Conservation (phyloP, 768 basidiomycete genomes). For the Gautieria morchelliformis region DNA sequence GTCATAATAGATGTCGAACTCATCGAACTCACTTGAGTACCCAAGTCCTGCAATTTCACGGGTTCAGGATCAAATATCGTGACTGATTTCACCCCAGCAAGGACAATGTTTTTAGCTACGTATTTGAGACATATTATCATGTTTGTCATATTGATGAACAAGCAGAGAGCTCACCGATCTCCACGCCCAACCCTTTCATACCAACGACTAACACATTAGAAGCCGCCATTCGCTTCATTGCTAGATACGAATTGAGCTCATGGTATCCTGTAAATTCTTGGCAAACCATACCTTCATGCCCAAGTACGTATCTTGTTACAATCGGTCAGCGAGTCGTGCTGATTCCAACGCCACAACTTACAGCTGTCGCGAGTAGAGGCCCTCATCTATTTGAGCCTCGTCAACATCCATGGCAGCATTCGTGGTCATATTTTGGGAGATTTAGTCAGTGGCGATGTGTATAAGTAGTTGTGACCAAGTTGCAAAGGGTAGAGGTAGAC, state of each 20-base stretch:
- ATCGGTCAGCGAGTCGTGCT: slow-evolving; percentile 9
- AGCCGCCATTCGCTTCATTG: slow-evolving; percentile 98
- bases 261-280: background rate
- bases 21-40: slow-evolving; percentile 62
- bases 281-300: slow-evolving; percentile 72
- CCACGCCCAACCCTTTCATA: slow-evolving; percentile 84
- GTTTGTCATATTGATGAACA: background rate
- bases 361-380: slow-evolving; percentile 89
- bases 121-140: background rate
- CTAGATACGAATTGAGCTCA: slow-evolving; percentile 34
- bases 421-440: slow-evolving; percentile 2
- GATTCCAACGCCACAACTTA: slow-evolving; percentile 30
- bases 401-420: slow-evolving; percentile 74
- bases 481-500: background rate
- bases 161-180: slow-evolving; percentile 60
- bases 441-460: background rate
- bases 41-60: slow-evolving; percentile 80
- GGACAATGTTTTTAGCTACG: slow-evolving; percentile 85
- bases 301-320: slow-evolving; percentile 73
- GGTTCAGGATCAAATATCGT: slow-evolving; percentile 91
- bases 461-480: background rate
- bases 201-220: slow-evolving; percentile 95
- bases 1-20: background rate
- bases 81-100: slow-evolving; percentile 97
- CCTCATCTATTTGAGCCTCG: slow-evolving; percentile 85